phyloP scores from a whole-genome alignment of 2,329 filamentous ascomycete species.

The Colletotrichum higginsianum region DNA sequence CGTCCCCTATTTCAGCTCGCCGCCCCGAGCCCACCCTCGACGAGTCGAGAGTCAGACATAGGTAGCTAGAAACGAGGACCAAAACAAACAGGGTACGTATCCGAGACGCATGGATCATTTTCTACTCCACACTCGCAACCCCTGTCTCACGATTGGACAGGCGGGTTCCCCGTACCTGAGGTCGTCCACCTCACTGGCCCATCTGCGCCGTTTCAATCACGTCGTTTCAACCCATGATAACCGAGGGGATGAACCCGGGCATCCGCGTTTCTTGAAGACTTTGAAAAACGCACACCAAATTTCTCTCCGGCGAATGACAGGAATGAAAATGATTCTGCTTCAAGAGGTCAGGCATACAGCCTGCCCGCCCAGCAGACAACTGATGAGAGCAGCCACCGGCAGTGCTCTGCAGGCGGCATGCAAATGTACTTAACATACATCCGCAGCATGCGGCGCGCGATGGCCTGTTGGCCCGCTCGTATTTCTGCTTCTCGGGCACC shows the following conservation, averaged over 20 bases:
- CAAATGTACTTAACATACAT: too few species aligned
- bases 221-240: conserved; percentile 38
- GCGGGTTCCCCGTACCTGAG: conserved; percentile 29
- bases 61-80: not conserved
- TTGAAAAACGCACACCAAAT: not conserved
- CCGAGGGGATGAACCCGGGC: conserved; percentile 25
- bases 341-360: not conserved
- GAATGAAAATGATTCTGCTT: not conserved
- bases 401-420: not conserved
- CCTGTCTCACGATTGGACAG: conserved; percentile 36
- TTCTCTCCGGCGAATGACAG: conserved; percentile 5
- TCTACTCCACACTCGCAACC: conserved; percentile 26
- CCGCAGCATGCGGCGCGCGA: not conserved
- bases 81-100: conserved; percentile 18
- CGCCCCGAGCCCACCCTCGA: not conserved
- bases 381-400: not conserved
- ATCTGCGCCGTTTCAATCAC: conserved; percentile 38
- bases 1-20: not conserved
- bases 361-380: not conserved
- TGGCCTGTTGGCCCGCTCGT: not conserved
- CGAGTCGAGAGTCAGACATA: not conserved
- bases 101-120: conserved; percentile 15
- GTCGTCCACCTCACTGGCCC: conserved; percentile 31
- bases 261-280: not conserved
- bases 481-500: conserved; percentile 27